A percentile compares a stretch with the other conserved stretches of the same genome.
These are phyloP conservation scores for Fusarium sp. DNA, from an alignment of 2,329 filamentous ascomycete species.

Conservation along the genomic window DNA sequence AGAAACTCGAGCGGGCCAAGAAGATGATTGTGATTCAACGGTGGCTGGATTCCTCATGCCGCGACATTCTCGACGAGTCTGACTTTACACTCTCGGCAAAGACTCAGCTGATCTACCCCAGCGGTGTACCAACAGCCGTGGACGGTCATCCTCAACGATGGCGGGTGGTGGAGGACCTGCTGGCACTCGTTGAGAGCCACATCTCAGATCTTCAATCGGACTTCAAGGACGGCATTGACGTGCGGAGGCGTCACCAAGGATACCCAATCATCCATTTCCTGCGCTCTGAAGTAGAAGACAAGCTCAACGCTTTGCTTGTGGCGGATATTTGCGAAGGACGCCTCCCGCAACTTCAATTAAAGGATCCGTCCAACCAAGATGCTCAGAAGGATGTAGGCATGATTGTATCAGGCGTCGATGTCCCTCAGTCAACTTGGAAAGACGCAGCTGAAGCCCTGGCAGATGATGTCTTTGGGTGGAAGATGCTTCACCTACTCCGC, in stretches of 20 bases:
- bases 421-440: not conserved
- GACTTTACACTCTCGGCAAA: slow-evolving; percentile 65
- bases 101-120: slow-evolving; percentile 69
- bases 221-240: slow-evolving; percentile 59
- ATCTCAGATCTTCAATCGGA: slow-evolving; percentile 49
- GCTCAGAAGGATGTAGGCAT: not conserved
- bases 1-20: slow-evolving; percentile 52
- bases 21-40: slow-evolving; percentile 63
- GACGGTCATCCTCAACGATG: slow-evolving; percentile 67
- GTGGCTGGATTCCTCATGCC: slow-evolving; percentile 60
- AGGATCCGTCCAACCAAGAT: not conserved
- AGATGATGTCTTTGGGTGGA: slow-evolving; percentile 48
- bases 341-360: slow-evolving; percentile 25
- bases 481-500: slow-evolving; percentile 64
- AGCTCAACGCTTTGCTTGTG: slow-evolving; percentile 54
- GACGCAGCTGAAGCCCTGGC: slow-evolving; percentile 38
- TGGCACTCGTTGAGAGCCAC: slow-evolving; percentile 55
- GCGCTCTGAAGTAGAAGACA: slow-evolving; percentile 57
- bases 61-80: slow-evolving; percentile 75
- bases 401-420: slow-evolving; percentile 1
- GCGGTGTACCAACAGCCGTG: slow-evolving; percentile 59
- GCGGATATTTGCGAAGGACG: slow-evolving; percentile 53
- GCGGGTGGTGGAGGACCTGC: slow-evolving; percentile 56
- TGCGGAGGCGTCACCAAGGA: slow-evolving; percentile 53
- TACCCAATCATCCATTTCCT: slow-evolving; percentile 71